Conservation (phyloP, 2,329 filamentous ascomycete genomes). For the Drechslerella dactyloides region DNA sequence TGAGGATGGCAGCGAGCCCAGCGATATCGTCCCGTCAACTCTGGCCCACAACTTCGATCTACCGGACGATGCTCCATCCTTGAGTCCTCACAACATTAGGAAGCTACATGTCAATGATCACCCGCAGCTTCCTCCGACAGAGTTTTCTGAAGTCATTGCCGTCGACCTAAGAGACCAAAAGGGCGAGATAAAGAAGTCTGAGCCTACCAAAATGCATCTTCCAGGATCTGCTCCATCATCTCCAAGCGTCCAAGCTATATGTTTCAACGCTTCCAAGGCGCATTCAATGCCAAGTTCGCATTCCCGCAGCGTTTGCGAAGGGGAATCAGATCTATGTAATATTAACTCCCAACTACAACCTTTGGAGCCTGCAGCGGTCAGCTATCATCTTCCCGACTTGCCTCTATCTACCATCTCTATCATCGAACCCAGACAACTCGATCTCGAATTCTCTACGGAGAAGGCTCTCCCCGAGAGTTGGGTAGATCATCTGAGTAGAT, state of each 20-base stretch:
- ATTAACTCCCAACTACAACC: background rate
- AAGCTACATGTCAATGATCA: background rate
- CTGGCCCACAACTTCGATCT: constrained; percentile 13
- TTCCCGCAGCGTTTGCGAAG: constrained; percentile 10
- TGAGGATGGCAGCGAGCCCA: background rate
- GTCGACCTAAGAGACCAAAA: background rate
- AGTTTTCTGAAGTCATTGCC: constrained; percentile 7
- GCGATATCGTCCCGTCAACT: background rate
- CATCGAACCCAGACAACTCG: background rate
- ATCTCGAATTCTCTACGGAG: background rate
- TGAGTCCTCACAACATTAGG: background rate
- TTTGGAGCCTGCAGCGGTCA: background rate
- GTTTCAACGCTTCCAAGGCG: background rate
- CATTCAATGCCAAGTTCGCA: background rate
- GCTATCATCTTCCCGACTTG: constrained; percentile 1
- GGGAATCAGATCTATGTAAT: background rate
- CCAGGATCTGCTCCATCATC: constrained; percentile 20
- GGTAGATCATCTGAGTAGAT: background rate
- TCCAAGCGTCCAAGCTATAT: background rate
- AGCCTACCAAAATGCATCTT: background rate
- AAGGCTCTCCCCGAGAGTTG: constrained; percentile 18
- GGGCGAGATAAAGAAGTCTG: background rate
- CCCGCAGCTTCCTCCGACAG: constrained; percentile 22
- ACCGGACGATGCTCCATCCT: constrained; percentile 8
- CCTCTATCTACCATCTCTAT: constrained; percentile 21